Evolutionary conservation across 441 rosid genomes (phyloP), one percentile per base, ranked within the genome.

Genomic region (Erodium trifolium): DNA sequence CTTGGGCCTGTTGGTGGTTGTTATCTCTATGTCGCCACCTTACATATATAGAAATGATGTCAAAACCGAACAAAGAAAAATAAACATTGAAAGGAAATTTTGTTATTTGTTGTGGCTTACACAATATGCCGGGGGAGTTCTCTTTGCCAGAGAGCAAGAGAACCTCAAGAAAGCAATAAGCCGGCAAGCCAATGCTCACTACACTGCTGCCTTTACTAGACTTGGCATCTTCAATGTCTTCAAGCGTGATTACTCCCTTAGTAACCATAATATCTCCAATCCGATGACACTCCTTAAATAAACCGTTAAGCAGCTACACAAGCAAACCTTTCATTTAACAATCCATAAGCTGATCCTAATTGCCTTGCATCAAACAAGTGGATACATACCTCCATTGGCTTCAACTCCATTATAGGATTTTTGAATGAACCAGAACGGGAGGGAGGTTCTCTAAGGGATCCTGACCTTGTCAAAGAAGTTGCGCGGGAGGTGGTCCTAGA

Each of bases 341-440:
- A 37, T 37, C 41, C 6, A 37, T 37, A 37, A 37, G 41, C 41
- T 37, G 41, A 37, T 37, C 8, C 41, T 1, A 3, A 29, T 6
- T 16, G 68, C n/a, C 0, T 18, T 5, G 62, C 2, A 29, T 45
- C 51, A 45, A 45, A 31, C 14, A 10, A 45, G 51, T 45, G 51
- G 31, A 69, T 70, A 73, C 77, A 37, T 37, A 37, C 41, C 77
- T 73, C 77, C 41, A 73, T 57, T 39, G 77, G 72, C 65, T 68
- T 73, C 65, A 73, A 45, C 14, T 73, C 69, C 4, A 69, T 45
- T 63, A 43, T 6, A 0, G 67, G 13, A 69, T 35, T 65, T 65
- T 57, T 53, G 16, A 73, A 55, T 9, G 77, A 73, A 37, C 41
- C 19, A 9, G 67, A 1, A 1, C 77, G 72, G 31, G 68, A 19